Base-by-base conservation (phyloP, 805 yeast species). In the Priceomyces haplophilus region DNA sequence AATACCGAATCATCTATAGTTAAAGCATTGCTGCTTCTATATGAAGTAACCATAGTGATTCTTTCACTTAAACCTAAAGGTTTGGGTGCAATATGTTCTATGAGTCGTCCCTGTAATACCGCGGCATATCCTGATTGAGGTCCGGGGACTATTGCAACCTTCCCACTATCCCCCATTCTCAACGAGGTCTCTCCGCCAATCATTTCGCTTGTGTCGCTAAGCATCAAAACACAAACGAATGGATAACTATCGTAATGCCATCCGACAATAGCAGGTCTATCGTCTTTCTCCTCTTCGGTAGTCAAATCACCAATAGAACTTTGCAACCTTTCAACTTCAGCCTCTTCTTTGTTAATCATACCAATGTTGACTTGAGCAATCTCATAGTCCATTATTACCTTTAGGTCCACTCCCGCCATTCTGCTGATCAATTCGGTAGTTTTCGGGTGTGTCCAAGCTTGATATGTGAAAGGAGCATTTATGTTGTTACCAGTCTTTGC, bases 191-290 rank as follows among this genome's bases (percentile, higher is more conserved):
- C 84, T 38, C 84, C 84, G 21, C 84, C 84, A 55, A 74, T 63
- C 83, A 79, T 79, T 35, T 67, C 59, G 2, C 72, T 49, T 7
- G 85, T 80, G 53, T 79, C 83, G 23, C 79, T 73, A 35, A 80
- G 54, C 85, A 80, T 80, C 46, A 79, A 65, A 12, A 80, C 85
- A 59, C 83, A 80, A 15, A 79, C 84, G 54, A 78, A 78, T 12
- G 83, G 84, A 43, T 78, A 79, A n/a, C 80, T 72, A 54, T 80
- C 85, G 41, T 65, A 57, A 63, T 80, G 85, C 85, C 85, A 80
- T 23, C 78, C 77, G 27, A 79, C 82, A 34, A 79, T 69, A 17
- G 80, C 82, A 10, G 79, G 79, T 25, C 65, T 72, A 16, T 58
- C 54, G 27, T 51, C 38, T 2, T 43, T 42, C 30, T 54, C 53